Evolutionary conservation across 2,329 filamentous ascomycete genomes (phyloP).

Genomic region (Fusarium sp.): DNA sequence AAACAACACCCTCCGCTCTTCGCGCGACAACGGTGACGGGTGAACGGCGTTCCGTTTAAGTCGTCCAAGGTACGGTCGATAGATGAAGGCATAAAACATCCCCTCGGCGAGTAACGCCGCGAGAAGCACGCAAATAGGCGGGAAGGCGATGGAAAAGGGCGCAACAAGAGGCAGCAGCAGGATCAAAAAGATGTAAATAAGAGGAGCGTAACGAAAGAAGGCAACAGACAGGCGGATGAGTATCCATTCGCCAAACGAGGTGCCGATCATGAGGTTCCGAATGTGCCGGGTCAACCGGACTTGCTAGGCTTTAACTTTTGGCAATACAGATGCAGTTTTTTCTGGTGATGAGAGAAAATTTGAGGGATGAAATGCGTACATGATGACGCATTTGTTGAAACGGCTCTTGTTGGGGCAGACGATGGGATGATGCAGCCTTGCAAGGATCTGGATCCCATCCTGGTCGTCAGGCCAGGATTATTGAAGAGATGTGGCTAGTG

Average conservation of each 20-base stretch:
- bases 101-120: slow-evolving; percentile 54
- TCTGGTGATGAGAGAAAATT: not conserved
- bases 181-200: slow-evolving; percentile 52
- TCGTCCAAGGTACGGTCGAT: slow-evolving; percentile 55
- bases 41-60: slow-evolving; percentile 55
- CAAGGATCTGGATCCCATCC: slow-evolving; percentile 18
- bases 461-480: not conserved
- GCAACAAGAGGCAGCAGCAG: slow-evolving; percentile 37
- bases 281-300: slow-evolving; percentile 5
- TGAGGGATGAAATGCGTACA: not conserved
- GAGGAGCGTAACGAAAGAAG: slow-evolving; percentile 57
- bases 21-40: slow-evolving; percentile 55
- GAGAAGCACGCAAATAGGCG: slow-evolving; percentile 35
- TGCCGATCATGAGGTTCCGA: slow-evolving; percentile 50
- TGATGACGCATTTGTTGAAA: slow-evolving; percentile 35
- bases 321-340: not conserved
- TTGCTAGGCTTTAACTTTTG: not conserved
- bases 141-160: slow-evolving; percentile 23
- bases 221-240: slow-evolving; percentile 60
- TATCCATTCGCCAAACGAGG: slow-evolving; percentile 53
- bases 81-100: slow-evolving; percentile 57
- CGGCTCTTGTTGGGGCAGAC: slow-evolving; percentile 29
- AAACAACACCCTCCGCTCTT: slow-evolving; percentile 68
- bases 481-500: slow-evolving; percentile 22
- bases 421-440: slow-evolving; percentile 11